Conservation (phyloP, 2,329 filamentous ascomycete genomes). For the Arthroderma sp. region DNA sequence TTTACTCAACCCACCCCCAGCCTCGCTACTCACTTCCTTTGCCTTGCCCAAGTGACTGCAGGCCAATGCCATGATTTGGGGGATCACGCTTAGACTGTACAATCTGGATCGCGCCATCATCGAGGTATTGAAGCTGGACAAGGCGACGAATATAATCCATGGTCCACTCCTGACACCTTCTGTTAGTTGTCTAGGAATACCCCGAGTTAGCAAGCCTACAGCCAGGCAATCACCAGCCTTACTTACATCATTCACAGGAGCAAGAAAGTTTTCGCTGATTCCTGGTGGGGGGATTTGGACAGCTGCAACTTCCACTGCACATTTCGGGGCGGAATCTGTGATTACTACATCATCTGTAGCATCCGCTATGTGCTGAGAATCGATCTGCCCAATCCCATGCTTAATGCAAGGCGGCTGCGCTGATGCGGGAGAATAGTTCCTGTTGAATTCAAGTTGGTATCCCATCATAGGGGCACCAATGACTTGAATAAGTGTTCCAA, state of each 20-base stretch:
- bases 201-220: too few species aligned
- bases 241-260: conserved; percentile 22
- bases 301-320: conserved; percentile 18
- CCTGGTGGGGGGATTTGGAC: conserved; percentile 17
- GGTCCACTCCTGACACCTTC: conserved; percentile 23
- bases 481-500: conserved; percentile 20
- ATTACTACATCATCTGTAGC: not conserved
- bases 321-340: conserved; percentile 14
- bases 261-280: conserved; percentile 22
- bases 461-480: conserved; percentile 22
- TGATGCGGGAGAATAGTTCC: conserved; percentile 13
- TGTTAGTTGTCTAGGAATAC: conserved; percentile 17
- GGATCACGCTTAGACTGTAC: conserved; percentile 20
- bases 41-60: too few species aligned
- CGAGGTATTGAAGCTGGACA: conserved; percentile 14
- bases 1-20: too few species aligned
- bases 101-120: conserved; percentile 13
- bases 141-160: conserved; percentile 20
- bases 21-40: too few species aligned
- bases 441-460: conserved; percentile 20
- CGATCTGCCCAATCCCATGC: conserved; percentile 14
- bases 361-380: conserved; percentile 15
- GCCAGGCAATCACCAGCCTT: not conserved
- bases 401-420: conserved; percentile 8
- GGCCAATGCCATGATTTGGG: conserved; percentile 17